phyloP scores from a whole-genome alignment of 139 green algal species.

The Parachlorella kessleri region DNA sequence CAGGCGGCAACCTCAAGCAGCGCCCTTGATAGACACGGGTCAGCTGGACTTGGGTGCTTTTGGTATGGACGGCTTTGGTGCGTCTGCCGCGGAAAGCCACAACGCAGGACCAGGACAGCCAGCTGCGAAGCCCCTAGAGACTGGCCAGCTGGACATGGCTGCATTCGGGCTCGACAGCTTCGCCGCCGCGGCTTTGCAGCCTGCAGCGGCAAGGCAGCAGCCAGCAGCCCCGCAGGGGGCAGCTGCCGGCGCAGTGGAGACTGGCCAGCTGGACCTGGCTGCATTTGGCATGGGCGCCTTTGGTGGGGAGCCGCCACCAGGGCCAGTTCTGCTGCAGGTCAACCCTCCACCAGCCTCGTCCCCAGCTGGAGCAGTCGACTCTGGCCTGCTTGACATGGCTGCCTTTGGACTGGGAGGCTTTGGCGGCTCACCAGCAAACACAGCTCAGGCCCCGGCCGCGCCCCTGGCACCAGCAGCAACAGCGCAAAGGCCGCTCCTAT shows the following conservation, averaged over 20 bases:
- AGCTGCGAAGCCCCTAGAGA: constrained; percentile 25
- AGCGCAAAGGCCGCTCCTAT: neutral
- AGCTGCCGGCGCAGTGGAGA: constrained; percentile 26
- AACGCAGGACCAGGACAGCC: neutral
- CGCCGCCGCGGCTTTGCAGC: no score
- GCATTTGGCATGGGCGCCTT: constrained; percentile 39
- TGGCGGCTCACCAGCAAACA: neutral
- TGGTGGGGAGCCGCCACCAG: neutral
- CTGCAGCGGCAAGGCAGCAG: neutral
- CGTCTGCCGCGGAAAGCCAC: neutral
- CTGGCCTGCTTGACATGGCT: constrained; percentile 41
- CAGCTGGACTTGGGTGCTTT: constrained; percentile 58
- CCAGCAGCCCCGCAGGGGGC: neutral
- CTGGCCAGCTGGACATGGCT: constrained; percentile 56
- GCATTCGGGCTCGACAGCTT: constrained; percentile 44
- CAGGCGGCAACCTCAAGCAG: no score
- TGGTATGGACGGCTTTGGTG: constrained; percentile 26
- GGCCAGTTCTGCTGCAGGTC: no score
- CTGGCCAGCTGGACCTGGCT: constrained; percentile 55
- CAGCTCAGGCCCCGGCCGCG: neutral
- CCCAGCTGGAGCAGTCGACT: constrained; percentile 9
- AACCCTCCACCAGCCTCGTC: no score
- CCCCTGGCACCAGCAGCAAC: neutral
- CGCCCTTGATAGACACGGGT: constrained; percentile 15
- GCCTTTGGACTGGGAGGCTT: constrained; percentile 23